Conservation (phyloP, 352 stramenopile genomes). For the Globisporangium lucens region DNA sequence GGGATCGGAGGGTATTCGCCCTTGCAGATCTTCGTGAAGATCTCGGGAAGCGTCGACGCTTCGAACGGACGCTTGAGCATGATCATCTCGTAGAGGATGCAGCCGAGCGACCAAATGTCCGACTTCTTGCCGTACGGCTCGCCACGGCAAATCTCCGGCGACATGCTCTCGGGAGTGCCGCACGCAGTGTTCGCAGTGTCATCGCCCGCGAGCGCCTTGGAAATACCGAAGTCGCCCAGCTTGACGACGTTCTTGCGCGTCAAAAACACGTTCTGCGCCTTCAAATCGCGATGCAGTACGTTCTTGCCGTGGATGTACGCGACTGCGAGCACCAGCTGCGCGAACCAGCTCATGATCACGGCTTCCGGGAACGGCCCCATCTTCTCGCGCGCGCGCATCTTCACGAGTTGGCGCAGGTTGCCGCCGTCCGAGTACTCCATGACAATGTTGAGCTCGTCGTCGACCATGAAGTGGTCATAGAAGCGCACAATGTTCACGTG, state of each 20-base stretch:
- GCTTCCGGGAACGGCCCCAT: constrained; percentile 81
- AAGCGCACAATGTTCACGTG: constrained; percentile 90
- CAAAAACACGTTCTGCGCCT: constrained; percentile 88
- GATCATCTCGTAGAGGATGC: constrained; percentile 89
- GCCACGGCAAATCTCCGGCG: constrained; percentile 84
- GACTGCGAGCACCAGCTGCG: constrained; percentile 79
- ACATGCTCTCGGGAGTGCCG: constrained; percentile 88
- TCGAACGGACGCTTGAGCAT: constrained; percentile 87
- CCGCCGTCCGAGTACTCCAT: constrained; percentile 87
- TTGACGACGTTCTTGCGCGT: constrained; percentile 87
- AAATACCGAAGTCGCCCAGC: constrained; percentile 87
- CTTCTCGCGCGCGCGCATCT: constrained; percentile 71
- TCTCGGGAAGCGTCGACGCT: constrained; percentile 71
- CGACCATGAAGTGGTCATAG: constrained; percentile 85
- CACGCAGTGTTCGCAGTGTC: constrained; percentile 81
- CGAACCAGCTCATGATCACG: constrained; percentile 88
- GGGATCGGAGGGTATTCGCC: constrained; percentile 80
- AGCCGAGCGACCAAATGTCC: constrained; percentile 89
- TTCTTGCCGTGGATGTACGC: constrained; percentile 89
- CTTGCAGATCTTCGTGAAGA: constrained; percentile 89
- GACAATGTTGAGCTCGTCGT: constrained; percentile 88
- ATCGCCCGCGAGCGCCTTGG: constrained; percentile 77
- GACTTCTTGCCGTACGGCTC: constrained; percentile 89
- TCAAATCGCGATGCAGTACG: constrained; percentile 84
- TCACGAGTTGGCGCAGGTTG: constrained; percentile 81